These are phyloP conservation scores for Erodium chrysanthum DNA, from an alignment of 441 rosid genomes.

Conservation along the genomic window DNA sequence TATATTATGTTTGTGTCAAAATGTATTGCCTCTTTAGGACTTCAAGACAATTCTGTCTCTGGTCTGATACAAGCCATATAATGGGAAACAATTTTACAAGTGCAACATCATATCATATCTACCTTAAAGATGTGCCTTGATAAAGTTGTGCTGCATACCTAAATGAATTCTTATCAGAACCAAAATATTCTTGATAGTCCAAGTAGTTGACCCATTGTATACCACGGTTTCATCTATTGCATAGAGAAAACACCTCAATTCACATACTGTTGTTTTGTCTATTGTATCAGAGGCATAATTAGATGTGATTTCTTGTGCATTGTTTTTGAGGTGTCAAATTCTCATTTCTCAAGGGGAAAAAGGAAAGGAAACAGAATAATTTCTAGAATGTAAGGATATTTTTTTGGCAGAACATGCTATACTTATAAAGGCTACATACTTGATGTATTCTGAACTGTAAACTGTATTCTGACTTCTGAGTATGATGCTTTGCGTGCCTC, in stretches of 20 bases:
- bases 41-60: conserved; percentile 2
- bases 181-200: not conserved
- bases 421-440: not conserved
- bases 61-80: not conserved
- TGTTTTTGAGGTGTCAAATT: not conserved
- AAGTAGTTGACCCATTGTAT: not conserved
- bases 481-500: not conserved
- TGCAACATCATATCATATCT: not conserved
- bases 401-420: conserved; percentile 1
- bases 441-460: conserved; percentile 1
- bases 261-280: not conserved
- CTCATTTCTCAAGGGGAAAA: not conserved
- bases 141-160: not conserved
- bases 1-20: not conserved
- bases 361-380: not conserved
- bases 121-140: not conserved
- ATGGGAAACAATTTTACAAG: not conserved
- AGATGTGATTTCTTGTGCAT: not conserved
- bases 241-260: conserved; percentile 4
- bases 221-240: not conserved
- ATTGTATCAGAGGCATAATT: not conserved
- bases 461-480: not conserved
- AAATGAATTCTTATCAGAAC: not conserved
- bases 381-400: not conserved
- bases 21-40: not conserved